Conservation (phyloP, 768 basidiomycete species). For the Phanerodontia chrysosporium region DNA sequence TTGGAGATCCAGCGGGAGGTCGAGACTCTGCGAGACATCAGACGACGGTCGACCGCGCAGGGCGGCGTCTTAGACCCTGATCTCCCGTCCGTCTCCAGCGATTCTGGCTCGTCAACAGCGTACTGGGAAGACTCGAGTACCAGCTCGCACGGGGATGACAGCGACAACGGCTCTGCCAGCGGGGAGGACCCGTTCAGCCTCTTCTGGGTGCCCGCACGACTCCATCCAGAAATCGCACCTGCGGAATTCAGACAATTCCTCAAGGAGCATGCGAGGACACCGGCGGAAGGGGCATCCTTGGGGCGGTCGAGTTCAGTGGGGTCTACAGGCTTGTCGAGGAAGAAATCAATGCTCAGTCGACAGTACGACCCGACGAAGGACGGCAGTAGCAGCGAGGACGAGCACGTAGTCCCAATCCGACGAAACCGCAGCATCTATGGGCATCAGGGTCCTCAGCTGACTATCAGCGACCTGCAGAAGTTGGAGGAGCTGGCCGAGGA, state of each 20-base stretch:
- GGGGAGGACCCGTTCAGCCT: constrained; percentile 83
- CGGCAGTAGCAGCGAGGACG: constrained; percentile 64
- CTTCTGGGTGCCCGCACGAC: constrained; percentile 96
- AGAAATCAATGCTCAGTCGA: constrained; percentile 89
- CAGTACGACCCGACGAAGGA: constrained; percentile 83
- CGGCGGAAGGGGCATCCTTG: constrained; percentile 42
- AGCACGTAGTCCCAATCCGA: constrained; percentile 61
- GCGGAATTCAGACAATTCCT: constrained; percentile 94
- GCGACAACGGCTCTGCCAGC: constrained; percentile 29
- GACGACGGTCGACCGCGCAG: constrained; percentile 78
- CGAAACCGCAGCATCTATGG: constrained; percentile 64
- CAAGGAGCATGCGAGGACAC: constrained; percentile 77
- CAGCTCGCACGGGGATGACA: constrained; percentile 40
- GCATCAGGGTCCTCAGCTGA: constrained; percentile 78
- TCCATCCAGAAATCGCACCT: constrained; percentile 97
- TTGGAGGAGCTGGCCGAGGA: constrained; percentile 92
- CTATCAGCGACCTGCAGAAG: constrained; percentile 90
- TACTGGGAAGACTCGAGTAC: constrained; percentile 42
- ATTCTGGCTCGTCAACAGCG: constrained; percentile 33
- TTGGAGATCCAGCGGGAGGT: constrained; percentile 86
- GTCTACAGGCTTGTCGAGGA: constrained; percentile 62
- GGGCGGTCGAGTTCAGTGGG: constrained; percentile 42
- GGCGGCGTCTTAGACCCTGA: constrained; percentile 88
- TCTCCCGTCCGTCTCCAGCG: constrained; percentile 69
- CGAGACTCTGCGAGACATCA: constrained; percentile 79